Conservation (phyloP, 2,329 filamentous ascomycete species). For the Malbranchea cinnamomea region DNA sequence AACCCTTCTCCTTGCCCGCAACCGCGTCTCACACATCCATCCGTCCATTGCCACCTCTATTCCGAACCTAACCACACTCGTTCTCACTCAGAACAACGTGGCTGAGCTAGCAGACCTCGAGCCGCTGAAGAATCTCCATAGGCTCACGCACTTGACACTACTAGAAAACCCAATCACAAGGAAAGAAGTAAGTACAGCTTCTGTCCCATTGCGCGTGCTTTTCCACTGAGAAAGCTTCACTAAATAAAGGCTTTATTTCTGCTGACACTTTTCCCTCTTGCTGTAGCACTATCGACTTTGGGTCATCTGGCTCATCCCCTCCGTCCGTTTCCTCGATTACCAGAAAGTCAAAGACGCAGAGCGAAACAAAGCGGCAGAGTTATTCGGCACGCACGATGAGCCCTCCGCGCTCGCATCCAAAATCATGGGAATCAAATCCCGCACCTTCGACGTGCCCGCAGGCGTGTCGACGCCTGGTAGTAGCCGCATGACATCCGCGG, state of each 20-base stretch:
- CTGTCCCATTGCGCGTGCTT: not conserved
- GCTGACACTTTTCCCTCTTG: not conserved
- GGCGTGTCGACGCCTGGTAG: conserved; percentile 22
- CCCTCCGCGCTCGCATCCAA: conserved; percentile 68
- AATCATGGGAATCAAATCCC: conserved; percentile 76
- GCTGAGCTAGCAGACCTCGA: conserved; percentile 77
- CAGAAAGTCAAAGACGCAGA: conserved; percentile 80
- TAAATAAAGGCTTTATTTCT: no score
- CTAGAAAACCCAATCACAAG: conserved; percentile 79
- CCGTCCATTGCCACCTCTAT: conserved; percentile 56
- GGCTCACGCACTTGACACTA: conserved; percentile 66
- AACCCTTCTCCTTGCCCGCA: conserved; percentile 77
- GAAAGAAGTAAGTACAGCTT: conserved; percentile 59
- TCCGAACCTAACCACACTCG: conserved; percentile 67
- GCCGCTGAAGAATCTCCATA: conserved; percentile 51
- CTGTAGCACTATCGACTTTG: conserved; percentile 77
- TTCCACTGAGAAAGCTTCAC: not conserved
- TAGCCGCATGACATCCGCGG: no score
- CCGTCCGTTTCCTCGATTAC: conserved; percentile 82
- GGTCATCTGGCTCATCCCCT: conserved; percentile 74
- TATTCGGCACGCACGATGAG: conserved; percentile 61
- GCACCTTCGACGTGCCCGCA: conserved; percentile 46
- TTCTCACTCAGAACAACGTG: conserved; percentile 71
- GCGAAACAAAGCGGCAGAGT: conserved; percentile 55
- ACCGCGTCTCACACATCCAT: conserved; percentile 74